Base-by-base conservation (phyloP, 2,329 filamentous ascomycete genomes). In the Fusarium caatingaense region DNA sequence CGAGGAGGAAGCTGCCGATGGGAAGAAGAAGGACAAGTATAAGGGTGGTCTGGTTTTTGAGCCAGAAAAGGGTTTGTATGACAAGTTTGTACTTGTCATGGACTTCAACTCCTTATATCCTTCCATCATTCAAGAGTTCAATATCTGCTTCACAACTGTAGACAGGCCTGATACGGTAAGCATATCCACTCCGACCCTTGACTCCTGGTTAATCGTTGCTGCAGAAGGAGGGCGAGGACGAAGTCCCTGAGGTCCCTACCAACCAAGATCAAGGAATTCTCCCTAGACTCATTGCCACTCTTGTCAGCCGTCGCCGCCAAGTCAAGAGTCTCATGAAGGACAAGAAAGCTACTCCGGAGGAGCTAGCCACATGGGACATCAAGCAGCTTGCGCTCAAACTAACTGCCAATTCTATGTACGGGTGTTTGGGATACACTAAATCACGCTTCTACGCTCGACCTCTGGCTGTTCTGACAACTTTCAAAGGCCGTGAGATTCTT, bases 81-180 rank as follows among this genome's bases (percentile, higher is more conserved):
- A 99, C 86, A 97, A 97, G 82, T 98, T 97, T 80, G 92, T 99
- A 56, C 88, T 99, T 59, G 97, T 99, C 80, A 99, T 99, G 97
- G 96, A 99, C 85, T 99, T 99, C 85, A 99, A 99, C 87, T 98
- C 94, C 75, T 85, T 99, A 67, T 99, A 99, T 76, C 96, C 96
- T 32, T 98, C 93, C 77, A 98, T 99, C 77, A 99, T 99, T 66
- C 97, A 99, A 78, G 97, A 99, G 86, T 99, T 91, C 83, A 99
- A 99, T 81, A 99, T 99, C 74, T 99, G 97, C 84, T 99, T 99
- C 81, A 99, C 96, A 4, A 99, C 97, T 0, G 94, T 99, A 9
- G 93, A 98, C 66, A 87, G 96, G 73, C 85, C 88, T 42, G 84
- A 88, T 65, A 82, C 91, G 74, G 92, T 93, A 87, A 83, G 89